These are phyloP conservation scores for Aphanomyces invadans DNA, from an alignment of 352 stramenopile genomes.

Conservation along the genomic window DNA sequence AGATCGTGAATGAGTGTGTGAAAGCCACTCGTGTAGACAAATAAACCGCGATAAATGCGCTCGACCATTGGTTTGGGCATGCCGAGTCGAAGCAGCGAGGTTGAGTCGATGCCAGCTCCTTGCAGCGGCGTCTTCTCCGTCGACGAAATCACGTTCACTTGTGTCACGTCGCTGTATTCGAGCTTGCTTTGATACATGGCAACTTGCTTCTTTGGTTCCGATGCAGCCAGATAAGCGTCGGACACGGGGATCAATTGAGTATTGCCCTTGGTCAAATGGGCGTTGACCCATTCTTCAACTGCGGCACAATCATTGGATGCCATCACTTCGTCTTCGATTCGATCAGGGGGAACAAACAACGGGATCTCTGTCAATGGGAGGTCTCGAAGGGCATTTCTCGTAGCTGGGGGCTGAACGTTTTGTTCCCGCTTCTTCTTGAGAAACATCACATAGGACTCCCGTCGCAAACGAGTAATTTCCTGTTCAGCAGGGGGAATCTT, in stretches of 20 bases:
- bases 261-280: conserved; percentile 34
- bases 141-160: conserved; percentile 17
- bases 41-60: conserved; percentile 67
- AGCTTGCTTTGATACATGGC: conserved; percentile 21
- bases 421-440: conserved; percentile 22
- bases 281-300: conserved; percentile 73
- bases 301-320: conserved; percentile 1
- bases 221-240: conserved; percentile 9
- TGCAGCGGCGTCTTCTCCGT: conserved; percentile 34
- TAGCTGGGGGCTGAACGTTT: neutral
- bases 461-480: conserved; percentile 66
- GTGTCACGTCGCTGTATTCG: conserved; percentile 20
- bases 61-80: conserved; percentile 75
- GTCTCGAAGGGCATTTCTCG: neutral
- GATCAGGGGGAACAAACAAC: conserved; percentile 5
- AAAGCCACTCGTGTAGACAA: conserved; percentile 80
- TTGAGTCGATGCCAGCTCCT: conserved; percentile 60
- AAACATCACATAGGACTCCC: conserved; percentile 33
- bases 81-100: conserved; percentile 56
- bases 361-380: conserved; percentile 4
- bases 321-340: conserved; percentile 21
- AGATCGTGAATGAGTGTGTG: conserved; percentile 81
- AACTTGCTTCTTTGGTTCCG: conserved; percentile 3
- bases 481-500: conserved; percentile 48
- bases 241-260: conserved; percentile 23